Evolutionary conservation across 2,329 filamentous ascomycete species (phyloP).

Genomic region (Trichoderma oligosporum): DNA sequence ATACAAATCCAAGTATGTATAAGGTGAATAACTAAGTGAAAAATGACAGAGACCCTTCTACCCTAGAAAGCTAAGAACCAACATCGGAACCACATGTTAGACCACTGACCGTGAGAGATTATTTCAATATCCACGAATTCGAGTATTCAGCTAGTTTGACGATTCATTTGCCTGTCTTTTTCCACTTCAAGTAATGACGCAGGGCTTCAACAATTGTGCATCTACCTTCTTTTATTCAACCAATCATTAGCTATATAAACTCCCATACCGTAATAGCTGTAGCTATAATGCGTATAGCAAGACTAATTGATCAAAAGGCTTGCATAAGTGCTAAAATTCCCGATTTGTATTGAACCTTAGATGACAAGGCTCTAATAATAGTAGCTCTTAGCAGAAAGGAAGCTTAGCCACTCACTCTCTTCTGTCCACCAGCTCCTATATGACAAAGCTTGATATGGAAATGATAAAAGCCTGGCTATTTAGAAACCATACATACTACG

Average conservation of each 20-base stretch:
- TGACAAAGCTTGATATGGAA: neutral
- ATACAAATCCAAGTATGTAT: no score
- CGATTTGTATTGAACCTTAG: neutral
- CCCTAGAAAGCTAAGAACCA: neutral
- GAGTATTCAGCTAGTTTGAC: neutral
- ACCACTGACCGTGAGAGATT: no score
- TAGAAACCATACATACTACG: no score
- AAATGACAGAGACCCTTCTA: no score
- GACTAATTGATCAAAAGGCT: neutral
- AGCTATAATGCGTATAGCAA: neutral
- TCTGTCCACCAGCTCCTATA: neutral
- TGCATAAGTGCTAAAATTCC: neutral
- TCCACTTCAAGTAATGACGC: conserved; percentile 6
- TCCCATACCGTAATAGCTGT: neutral
- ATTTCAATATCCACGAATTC: neutral
- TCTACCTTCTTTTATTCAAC: neutral
- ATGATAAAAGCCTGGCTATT: no score
- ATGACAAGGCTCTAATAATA: neutral
- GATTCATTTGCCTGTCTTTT: neutral
- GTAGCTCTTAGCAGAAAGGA: neutral
- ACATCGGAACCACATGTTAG: no score
- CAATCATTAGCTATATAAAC: neutral
- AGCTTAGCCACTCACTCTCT: neutral
- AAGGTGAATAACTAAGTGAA: no score
- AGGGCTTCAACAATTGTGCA: neutral